Conservation (phyloP, 2,329 filamentous ascomycete genomes). For the Colletotrichum sp. region DNA sequence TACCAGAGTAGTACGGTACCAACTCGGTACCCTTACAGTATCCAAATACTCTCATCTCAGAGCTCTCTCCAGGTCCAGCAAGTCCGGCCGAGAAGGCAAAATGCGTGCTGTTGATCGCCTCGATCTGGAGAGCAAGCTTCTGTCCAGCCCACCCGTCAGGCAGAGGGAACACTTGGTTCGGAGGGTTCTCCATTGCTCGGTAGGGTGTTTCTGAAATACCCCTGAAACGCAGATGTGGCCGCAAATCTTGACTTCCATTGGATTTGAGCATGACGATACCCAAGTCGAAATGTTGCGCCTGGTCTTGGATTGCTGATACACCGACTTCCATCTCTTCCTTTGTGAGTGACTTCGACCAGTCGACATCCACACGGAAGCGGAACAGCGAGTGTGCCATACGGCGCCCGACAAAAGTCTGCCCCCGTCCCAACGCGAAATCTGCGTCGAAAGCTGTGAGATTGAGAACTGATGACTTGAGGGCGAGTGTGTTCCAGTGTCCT, state of each 20-base stretch:
- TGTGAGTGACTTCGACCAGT: slow-evolving; percentile 39
- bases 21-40: slow-evolving; percentile 17
- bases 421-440: slow-evolving; percentile 34
- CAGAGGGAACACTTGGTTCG: not conserved
- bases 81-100: slow-evolving; percentile 13
- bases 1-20: slow-evolving; percentile 23
- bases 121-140: slow-evolving; percentile 9
- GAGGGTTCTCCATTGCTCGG: not conserved
- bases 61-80: not conserved
- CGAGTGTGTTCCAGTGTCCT: slow-evolving; percentile 46
- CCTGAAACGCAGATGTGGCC: slow-evolving; percentile 21
- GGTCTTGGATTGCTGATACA: slow-evolving; percentile 56
- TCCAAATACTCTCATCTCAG: slow-evolving; percentile 5
- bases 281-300: slow-evolving; percentile 58
- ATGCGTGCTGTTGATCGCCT: slow-evolving; percentile 17
- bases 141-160: slow-evolving; percentile 2
- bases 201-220: slow-evolving; percentile 20
- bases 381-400: slow-evolving; percentile 62
- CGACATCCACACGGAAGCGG: slow-evolving; percentile 50
- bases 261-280: slow-evolving; percentile 39
- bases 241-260: not conserved
- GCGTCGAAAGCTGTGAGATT: slow-evolving; percentile 60
- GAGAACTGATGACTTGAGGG: slow-evolving; percentile 50
- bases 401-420: slow-evolving; percentile 52
- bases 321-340: slow-evolving; percentile 53